Conservation (phyloP, 441 rosid genomes). For the Omphalea diandra region DNA sequence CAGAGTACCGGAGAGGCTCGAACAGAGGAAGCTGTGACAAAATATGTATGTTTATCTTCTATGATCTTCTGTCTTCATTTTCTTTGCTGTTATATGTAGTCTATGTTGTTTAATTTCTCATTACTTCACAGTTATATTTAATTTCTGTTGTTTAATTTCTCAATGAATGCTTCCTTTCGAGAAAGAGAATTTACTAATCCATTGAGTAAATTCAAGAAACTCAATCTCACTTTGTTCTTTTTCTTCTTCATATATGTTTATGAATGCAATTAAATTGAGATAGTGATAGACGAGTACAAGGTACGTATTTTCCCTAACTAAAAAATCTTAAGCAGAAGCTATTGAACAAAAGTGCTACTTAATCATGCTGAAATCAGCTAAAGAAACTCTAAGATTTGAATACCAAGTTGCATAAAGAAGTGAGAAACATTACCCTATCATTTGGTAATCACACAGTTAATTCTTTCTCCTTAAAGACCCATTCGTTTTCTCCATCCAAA, state of each 20-base stretch:
- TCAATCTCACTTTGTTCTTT: not conserved
- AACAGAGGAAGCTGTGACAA: conserved; percentile 98
- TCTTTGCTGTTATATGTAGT: conserved; percentile 15
- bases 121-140: too few relatives aligned
- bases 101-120: too few relatives aligned
- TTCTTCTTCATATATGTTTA: not conserved
- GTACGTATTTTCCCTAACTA: not conserved
- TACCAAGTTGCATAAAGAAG: not conserved
- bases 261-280: not conserved
- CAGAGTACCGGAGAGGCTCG: conserved; percentile 99
- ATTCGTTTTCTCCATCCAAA: not conserved
- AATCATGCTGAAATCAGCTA: not conserved
- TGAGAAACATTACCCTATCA: not conserved
- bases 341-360: not conserved
- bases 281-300: not conserved
- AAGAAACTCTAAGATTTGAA: not conserved
- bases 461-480: not conserved
- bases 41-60: conserved; percentile 76
- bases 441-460: not conserved
- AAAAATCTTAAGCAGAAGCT: not conserved
- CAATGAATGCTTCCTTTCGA: not conserved
- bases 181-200: not conserved
- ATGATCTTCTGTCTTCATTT: conserved; percentile 19
- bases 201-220: too few relatives aligned
- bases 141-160: too few relatives aligned